Conservation (phyloP, 805 yeast genomes). For the Saturnispora sanitii region DNA sequence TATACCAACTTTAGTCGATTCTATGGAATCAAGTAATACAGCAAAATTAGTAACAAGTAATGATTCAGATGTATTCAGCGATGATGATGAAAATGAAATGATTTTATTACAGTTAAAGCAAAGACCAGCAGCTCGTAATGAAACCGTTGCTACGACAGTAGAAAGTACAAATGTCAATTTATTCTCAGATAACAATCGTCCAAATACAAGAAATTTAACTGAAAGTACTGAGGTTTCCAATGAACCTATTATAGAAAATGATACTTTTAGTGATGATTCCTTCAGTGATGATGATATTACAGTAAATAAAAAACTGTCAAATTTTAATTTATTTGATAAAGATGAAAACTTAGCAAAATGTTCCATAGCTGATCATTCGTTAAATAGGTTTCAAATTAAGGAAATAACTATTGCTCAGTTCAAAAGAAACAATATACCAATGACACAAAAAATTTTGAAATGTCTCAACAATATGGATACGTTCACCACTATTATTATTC, state of each 20-base stretch:
- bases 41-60: not conserved
- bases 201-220: constrained; percentile 13
- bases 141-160: not conserved
- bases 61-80: constrained; percentile 7
- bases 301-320: constrained; percentile 1
- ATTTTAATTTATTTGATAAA: constrained; percentile 10
- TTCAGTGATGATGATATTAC: constrained; percentile 24
- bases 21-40: not conserved
- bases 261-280: constrained; percentile 13
- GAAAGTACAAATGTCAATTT: constrained; percentile 13
- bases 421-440: constrained; percentile 23
- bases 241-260: no score
- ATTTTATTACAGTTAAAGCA: constrained; percentile 3
- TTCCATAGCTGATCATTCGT: constrained; percentile 36
- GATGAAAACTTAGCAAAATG: constrained; percentile 27
- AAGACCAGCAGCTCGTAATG: not conserved
- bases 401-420: constrained; percentile 26
- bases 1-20: not conserved
- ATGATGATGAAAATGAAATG: constrained; percentile 4
- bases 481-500: constrained; percentile 35
- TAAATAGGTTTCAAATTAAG: constrained; percentile 40
- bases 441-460: constrained; percentile 43
- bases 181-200: constrained; percentile 26
- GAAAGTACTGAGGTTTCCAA: no score
- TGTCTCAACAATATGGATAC: constrained; percentile 33